Base-by-base conservation (phyloP, 2,329 filamentous ascomycete species). In the Fusarium vanettenii region DNA sequence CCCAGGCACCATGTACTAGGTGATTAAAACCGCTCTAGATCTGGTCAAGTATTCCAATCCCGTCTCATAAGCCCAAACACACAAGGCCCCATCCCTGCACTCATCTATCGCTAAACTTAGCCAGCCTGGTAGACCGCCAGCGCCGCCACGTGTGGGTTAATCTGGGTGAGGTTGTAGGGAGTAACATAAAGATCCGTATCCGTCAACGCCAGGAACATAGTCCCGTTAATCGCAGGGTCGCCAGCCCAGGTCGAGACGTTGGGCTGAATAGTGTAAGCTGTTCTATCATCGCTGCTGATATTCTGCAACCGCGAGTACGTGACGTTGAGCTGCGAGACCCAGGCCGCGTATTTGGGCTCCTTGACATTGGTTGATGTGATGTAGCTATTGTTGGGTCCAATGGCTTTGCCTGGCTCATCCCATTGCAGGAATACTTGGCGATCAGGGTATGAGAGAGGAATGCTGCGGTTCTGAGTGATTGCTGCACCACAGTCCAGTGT, bases 301-400 rank as follows among this genome's bases (percentile, higher is more conserved):
- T 90, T 85, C n/a, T 82, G 81, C n/a, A 94, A 80, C 0, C 87
- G 85, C 1, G 91, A 88, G 79, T 93, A 94, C 0, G 94, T 97
- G 14, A 93, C 86, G 72, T 94, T 95, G 20, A 97, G 85, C 85
- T 97, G 94, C 1, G 88, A 89, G 1, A 94, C 92, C 93, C 94
- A 97, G 0, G 91, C 89, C 0, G 94, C 94, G 74, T 89, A 97
- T 67, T 85, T 83, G 0, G 94, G 92, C 5, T 81, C 76, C 2
- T 87, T 87, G 0, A 92, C 93, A 0, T 86, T 85, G 1, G 87
- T 90, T 4, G 82, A 81, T 0, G 94, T 96, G 59, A 95, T 84
- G 80, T 97, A 97, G 79, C 90, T 93, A 84, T 94, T 95, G 82
- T 97, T 96, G 1, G 94, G 94, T 0, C 94, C 94, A 4, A 96